Conservation (phyloP, 371 early-diverging fungal genomes). For the Mucor indicus region DNA sequence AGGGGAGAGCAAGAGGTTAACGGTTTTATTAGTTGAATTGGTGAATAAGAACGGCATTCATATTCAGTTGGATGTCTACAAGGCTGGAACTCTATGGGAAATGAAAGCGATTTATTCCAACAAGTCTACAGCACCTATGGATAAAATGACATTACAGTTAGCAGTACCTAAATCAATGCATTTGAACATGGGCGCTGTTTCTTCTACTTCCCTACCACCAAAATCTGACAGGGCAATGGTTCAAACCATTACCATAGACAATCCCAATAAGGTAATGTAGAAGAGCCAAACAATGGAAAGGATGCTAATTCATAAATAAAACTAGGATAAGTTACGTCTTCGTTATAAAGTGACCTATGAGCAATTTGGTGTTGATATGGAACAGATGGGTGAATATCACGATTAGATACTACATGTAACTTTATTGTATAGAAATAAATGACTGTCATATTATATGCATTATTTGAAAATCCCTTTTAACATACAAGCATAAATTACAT, state of each 20-base stretch:
- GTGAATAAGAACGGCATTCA: conserved; percentile 64
- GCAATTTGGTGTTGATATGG: conserved; percentile 70
- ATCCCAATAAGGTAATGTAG: conserved; percentile 48
- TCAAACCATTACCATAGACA: conserved; percentile 54
- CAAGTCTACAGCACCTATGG: conserved; percentile 48
- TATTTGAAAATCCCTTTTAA: too few relatives aligned
- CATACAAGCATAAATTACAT: too few relatives aligned
- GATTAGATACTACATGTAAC: too few relatives aligned
- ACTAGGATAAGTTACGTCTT: conserved; percentile 62
- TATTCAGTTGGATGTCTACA: conserved; percentile 37
- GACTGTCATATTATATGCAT: too few relatives aligned
- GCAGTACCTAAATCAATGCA: conserved; percentile 61
- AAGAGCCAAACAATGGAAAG: background rate
- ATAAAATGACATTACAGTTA: conserved; percentile 42
- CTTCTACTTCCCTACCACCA: conserved; percentile 55
- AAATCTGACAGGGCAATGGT: conserved; percentile 52
- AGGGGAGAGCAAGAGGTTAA: too few relatives aligned
- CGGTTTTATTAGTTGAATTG: conserved; percentile 37
- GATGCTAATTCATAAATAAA: background rate
- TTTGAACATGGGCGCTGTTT: conserved; percentile 59
- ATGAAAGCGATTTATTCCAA: conserved; percentile 51
- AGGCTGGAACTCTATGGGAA: conserved; percentile 16
- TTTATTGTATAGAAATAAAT: too few relatives aligned
- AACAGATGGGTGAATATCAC: conserved; percentile 64
- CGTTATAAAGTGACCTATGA: conserved; percentile 68